phyloP scores from a whole-genome alignment of 2,329 filamentous ascomycete species.

The Graphiopsis chlorocephala region DNA sequence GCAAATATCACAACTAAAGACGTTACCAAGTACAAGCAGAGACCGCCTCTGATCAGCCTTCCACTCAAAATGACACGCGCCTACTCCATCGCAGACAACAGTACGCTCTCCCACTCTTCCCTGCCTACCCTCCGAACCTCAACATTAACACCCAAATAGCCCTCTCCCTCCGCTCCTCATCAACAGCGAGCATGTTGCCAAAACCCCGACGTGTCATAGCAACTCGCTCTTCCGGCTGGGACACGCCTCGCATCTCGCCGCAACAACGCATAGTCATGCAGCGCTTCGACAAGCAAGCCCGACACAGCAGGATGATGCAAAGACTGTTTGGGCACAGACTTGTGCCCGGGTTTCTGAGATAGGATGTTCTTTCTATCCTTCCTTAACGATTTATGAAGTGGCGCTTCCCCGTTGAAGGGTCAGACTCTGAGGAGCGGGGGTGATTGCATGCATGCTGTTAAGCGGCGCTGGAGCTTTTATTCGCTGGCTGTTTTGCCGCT shows the following conservation, averaged over 20 bases:
- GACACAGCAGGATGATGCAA: slow-evolving; percentile 6
- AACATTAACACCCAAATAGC: background rate
- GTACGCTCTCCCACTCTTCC: background rate
- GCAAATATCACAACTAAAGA: background rate
- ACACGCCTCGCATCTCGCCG: slow-evolving; percentile 12
- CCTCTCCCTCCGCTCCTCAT: slow-evolving; percentile 15
- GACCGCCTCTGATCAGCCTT: background rate
- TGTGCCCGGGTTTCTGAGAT: slow-evolving; percentile 13
- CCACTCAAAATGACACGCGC: background rate
- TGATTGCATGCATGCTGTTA: background rate
- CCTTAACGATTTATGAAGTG: background rate
- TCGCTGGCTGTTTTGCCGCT: background rate
- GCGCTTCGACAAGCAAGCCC: slow-evolving; percentile 12
- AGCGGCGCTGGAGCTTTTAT: background rate
- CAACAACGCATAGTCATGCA: slow-evolving; percentile 13
- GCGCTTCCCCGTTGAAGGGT: background rate
- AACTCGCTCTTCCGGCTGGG: slow-evolving; percentile 5
- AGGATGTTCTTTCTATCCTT: background rate
- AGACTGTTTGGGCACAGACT: slow-evolving; percentile 8
- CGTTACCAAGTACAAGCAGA: background rate
- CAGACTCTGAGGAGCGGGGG: background rate
- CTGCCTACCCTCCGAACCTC: background rate
- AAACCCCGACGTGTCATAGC: background rate
- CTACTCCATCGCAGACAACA: slow-evolving; percentile 8
- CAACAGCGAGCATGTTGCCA: slow-evolving; percentile 14